Base-by-base conservation (phyloP, 2,329 filamentous ascomycete genomes). In the Neopestalotiopsis rosae region DNA sequence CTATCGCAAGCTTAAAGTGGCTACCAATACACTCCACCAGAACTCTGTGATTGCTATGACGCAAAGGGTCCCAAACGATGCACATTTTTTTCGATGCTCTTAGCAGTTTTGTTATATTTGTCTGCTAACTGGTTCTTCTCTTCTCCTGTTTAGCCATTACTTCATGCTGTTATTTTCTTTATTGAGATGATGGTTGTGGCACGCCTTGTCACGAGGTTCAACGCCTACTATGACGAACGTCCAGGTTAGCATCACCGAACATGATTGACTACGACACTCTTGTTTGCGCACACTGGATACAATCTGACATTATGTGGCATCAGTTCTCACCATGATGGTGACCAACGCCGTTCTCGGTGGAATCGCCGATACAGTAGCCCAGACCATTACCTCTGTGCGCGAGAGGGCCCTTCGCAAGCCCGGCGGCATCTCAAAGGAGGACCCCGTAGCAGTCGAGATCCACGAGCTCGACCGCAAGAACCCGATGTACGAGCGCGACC, bases 271-370 rank as follows among this genome's bases (percentile, higher is more conserved):
- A 13, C 59, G 30, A 7, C 30, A 28, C 24, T 10, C 57, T n/a
- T 14, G 20, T 7, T 5, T 17, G 24, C 24, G 20, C 12, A 52
- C 40, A 14, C 1, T 20, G 20, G 6, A 42, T 17, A 49, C 28
- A 14, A 52, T 30, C 38, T 49, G 42, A 49, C 5, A 9, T 17
- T 14, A 58, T n/a, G 45, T 28, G 2, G 34, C 56, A 49, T 65
- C 78, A 93, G 93, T 99, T 57, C 89, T 99, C 76, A 99, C 96
- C 71, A 99, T 97, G 82, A 99, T 99, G 95, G 94, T 98, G 78
- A 97, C 95, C 80, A 99, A 99, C 84, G 93, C 96, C 74, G 92
- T 98, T 68, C 90, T 99, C 69, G 94, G 94, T 83, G 96, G 96
- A 75, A 92, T 99, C 74, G 96, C 96, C 81, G 96, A 99, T 81